These are phyloP conservation scores for Glycyrrhiza uralensis DNA, from an alignment of 306 rosid species.

Conservation along the genomic window DNA sequence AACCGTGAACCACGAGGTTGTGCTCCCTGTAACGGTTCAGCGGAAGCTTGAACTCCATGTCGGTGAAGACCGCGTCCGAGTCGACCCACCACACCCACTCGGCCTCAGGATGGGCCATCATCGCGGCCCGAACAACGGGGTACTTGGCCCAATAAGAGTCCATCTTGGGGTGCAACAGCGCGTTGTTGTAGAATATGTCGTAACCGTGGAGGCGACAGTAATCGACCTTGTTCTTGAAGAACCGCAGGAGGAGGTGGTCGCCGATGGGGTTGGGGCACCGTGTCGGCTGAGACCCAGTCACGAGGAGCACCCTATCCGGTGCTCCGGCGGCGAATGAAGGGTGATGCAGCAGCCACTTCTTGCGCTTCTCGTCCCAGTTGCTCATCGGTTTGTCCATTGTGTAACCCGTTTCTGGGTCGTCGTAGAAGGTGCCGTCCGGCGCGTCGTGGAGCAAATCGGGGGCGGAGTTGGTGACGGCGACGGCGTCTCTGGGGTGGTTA, in stretches of 20 bases:
- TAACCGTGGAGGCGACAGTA: slow-evolving; percentile 66
- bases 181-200: slow-evolving; percentile 64
- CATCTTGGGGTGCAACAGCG: slow-evolving; percentile 55
- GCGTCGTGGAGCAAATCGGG: slow-evolving; percentile 34
- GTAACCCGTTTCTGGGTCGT: slow-evolving; percentile 50
- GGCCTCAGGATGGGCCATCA: slow-evolving; percentile 75
- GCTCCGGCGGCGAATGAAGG: slow-evolving; percentile 42
- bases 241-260: slow-evolving; percentile 52
- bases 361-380: slow-evolving; percentile 68
- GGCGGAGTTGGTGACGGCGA: too few relatives aligned
- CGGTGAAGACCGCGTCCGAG: slow-evolving; percentile 71
- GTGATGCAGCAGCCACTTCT: slow-evolving; percentile 51
- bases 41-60: slow-evolving; percentile 70
- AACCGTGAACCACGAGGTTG: slow-evolving; percentile 63
- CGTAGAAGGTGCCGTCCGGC: slow-evolving; percentile 45
- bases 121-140: slow-evolving; percentile 60
- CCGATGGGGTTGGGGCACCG: slow-evolving; percentile 62
- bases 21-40: slow-evolving; percentile 49
- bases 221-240: slow-evolving; percentile 77
- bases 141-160: slow-evolving; percentile 67
- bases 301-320: slow-evolving; percentile 19
- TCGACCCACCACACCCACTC: slow-evolving; percentile 95
- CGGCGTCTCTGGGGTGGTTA: not conserved
- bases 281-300: slow-evolving; percentile 69
- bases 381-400: slow-evolving; percentile 47